Evolutionary conservation across 176 grass and related monocot genomes (phyloP), one percentile per base, ranked within the genome.

Genomic region (Musa troglodytarum): DNA sequence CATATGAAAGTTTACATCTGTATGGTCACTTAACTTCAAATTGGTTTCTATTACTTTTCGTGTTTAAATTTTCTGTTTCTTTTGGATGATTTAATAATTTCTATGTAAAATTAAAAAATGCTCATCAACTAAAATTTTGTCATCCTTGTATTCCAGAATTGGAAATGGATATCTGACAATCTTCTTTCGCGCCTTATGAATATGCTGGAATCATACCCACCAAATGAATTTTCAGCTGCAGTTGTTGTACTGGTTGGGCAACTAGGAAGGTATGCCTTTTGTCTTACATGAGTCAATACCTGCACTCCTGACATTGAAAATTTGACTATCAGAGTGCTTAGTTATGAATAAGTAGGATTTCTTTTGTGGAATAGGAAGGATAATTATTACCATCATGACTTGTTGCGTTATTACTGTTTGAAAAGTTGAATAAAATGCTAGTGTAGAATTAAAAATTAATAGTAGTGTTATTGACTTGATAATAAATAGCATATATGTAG

Each of bases 171-270:
- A 74, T 91, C 85, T 84, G 81, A 74, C 49, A 91, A 89, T 74
- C 73, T 94, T 52, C 52, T 89, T 68, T 49, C 70, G 49, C 86
- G 76, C 74, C 86, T 98, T 80, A 61, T 89, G 20, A 73, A 87
- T 65, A 91, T 91, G 67, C 54, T 89, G 67, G 84, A 94, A 67
- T 84, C 72, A 0, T 98, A 84, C 76, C 81, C 23, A 54, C 82
- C 86, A 83, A 82, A 87, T 53, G 90, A 83, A 25, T 87, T 84
- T 78, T 85, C 85, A 79, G 78, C 90, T 80, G 83, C 88, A 71
- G 54, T 91, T 74, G 81, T 98, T 63, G 88, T 98, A 50, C 81
- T 98, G 29, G 10, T 93, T 34, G 83, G 90, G 51, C 90, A 98
- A 61, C 88, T 98, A 22, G 86, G 90, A 82, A 98, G 95, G 94